Evolutionary conservation across 306 rosid species (phyloP).

Genomic region (Nissolia schottii): DNA sequence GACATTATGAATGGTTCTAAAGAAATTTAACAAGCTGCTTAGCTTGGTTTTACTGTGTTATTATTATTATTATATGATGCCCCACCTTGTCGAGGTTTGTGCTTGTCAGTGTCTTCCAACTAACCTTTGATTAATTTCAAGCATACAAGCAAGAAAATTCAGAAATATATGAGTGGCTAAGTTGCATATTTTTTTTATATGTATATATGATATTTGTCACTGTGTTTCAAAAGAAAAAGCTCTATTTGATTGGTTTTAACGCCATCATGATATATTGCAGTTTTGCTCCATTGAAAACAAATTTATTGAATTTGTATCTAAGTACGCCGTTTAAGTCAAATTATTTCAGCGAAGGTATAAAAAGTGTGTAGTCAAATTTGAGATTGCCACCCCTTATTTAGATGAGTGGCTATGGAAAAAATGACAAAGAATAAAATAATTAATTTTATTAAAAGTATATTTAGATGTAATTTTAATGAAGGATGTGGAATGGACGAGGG

Average conservation of each 20-base stretch:
- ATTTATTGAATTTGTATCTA: background rate
- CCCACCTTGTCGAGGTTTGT: slow-evolving; percentile 1
- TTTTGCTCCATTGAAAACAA: background rate
- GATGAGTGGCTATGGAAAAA: no score
- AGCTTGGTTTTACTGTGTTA: background rate
- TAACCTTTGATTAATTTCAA: background rate
- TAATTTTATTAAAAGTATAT: no score
- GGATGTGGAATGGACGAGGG: no score
- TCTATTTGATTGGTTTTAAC: background rate
- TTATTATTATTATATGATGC: background rate
- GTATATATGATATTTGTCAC: background rate
- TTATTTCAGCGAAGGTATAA: background rate
- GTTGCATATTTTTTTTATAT: background rate
- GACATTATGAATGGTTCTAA: background rate
- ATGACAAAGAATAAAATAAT: no score
- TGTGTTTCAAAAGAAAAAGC: background rate
- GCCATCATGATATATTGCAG: background rate
- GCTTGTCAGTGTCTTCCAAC: slow-evolving; percentile 8
- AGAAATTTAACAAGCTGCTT: background rate
- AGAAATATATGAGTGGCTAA: background rate
- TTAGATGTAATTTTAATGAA: no score
- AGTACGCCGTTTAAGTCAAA: background rate
- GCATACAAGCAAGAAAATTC: background rate
- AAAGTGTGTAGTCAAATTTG: background rate
- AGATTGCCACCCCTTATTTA: background rate